phyloP scores from a whole-genome alignment of 495 filamentous ascomycete genomes.

The Podospora australis region DNA sequence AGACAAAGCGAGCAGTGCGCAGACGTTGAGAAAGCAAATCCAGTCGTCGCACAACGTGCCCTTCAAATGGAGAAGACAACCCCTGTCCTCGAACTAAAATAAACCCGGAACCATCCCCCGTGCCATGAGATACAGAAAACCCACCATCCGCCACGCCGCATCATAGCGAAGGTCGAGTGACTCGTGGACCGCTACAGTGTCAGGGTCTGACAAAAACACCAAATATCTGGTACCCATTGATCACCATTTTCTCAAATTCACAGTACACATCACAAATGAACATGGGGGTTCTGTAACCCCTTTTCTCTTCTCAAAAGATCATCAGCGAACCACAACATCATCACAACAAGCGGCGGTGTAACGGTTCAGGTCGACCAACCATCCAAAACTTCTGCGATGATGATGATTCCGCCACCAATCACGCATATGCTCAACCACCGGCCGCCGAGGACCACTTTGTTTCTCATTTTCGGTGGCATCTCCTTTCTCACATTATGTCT shows the following conservation, averaged over 20 bases:
- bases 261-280: not conserved
- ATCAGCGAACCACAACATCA: not conserved
- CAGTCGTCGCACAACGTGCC: not conserved
- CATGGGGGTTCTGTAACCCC: constrained; percentile 2
- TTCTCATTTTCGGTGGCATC: constrained; percentile 3
- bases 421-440: not conserved
- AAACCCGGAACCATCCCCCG: not conserved
- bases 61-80: not conserved
- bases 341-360: no score
- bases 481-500: constrained; percentile 8
- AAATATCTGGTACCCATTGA: no score
- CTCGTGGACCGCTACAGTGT: not conserved
- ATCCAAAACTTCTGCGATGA: no score
- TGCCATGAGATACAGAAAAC: not conserved
- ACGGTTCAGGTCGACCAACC: no score
- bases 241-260: not conserved
- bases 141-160: not conserved
- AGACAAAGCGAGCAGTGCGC: no score
- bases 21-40: no score
- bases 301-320: not conserved
- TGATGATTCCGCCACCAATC: not conserved
- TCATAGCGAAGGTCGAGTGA: not conserved
- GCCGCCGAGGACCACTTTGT: not conserved
- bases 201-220: no score
- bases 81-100: not conserved